Conservation (phyloP, 2,329 filamentous ascomycete species). For the Ophiostoma himal-ulmi region DNA sequence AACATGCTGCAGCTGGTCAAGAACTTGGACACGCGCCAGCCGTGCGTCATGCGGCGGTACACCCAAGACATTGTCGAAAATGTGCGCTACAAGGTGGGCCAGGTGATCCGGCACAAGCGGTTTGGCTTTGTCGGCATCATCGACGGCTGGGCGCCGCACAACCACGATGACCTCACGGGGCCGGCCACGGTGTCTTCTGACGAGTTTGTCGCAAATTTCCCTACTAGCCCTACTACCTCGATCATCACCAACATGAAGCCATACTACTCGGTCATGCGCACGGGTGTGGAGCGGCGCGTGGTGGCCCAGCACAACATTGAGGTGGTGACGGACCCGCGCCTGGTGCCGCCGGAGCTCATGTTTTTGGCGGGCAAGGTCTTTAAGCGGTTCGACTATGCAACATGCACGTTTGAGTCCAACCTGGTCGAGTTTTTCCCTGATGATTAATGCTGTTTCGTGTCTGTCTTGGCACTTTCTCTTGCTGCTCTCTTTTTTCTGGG, state of each 20-base stretch:
- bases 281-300: constrained; percentile 55
- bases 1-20: constrained; percentile 39
- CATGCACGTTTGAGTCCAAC: constrained; percentile 75
- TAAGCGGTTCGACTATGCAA: constrained; percentile 68
- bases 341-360: constrained; percentile 54
- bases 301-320: constrained; percentile 73
- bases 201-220: background rate
- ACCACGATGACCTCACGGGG: constrained; percentile 21
- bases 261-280: constrained; percentile 74
- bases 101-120: constrained; percentile 75
- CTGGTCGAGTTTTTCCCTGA: constrained; percentile 75
- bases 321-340: constrained; percentile 45
- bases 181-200: background rate
- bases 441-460: constrained; percentile 48
- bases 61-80: constrained; percentile 33
- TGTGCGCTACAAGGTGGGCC: constrained; percentile 67
- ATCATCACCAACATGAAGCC: constrained; percentile 34
- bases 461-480: background rate
- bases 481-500: background rate
- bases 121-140: constrained; percentile 78
- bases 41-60: constrained; percentile 34
- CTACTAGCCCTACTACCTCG: background rate
- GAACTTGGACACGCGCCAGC: constrained; percentile 41
- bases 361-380: constrained; percentile 77
- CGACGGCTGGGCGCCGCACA: constrained; percentile 68